Percentiles rank a stretch among this genome's conserved stretches.
These are phyloP conservation scores for Cutaneotrichosporon sp. DNA, from an alignment of 1,284 basidiomycete species.

Conservation along the genomic window DNA sequence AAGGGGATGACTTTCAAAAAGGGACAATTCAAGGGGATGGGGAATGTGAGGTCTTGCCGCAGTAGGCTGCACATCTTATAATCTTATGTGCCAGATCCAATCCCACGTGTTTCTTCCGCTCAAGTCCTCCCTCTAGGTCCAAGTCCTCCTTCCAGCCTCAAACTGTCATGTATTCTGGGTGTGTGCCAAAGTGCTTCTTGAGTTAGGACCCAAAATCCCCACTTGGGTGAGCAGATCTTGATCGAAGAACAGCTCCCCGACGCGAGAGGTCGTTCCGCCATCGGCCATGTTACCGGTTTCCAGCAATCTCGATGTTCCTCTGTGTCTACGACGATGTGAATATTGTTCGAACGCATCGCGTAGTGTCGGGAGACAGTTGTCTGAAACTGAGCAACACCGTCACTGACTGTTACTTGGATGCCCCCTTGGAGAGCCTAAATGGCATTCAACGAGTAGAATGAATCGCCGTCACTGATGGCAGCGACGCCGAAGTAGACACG, in stretches of 20 bases:
- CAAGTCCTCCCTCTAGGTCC: too few species aligned
- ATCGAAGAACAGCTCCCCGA: constrained; percentile 52
- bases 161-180: constrained; percentile 20
- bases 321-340: constrained; percentile 22
- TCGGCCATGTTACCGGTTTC: constrained; percentile 42
- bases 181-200: constrained; percentile 29
- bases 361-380: constrained; percentile 64
- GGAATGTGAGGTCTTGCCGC: too few species aligned
- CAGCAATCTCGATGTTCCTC: constrained; percentile 11
- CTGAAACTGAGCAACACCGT: constrained; percentile 64
- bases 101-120: too few species aligned
- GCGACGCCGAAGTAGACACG: constrained; percentile 53
- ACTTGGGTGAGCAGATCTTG: constrained; percentile 47
- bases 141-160: too few species aligned
- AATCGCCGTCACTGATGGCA: constrained; percentile 36
- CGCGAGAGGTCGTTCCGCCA: constrained; percentile 42
- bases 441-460: too few species aligned
- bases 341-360: constrained; percentile 28
- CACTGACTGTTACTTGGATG: constrained; percentile 61
- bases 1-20: too few species aligned
- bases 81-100: too few species aligned
- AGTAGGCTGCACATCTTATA: too few species aligned
- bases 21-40: too few species aligned
- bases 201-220: constrained; percentile 46
- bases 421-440: constrained; percentile 62